Base-by-base conservation (phyloP, 1,284 basidiomycete genomes). In the Sporisorium graminicola region DNA sequence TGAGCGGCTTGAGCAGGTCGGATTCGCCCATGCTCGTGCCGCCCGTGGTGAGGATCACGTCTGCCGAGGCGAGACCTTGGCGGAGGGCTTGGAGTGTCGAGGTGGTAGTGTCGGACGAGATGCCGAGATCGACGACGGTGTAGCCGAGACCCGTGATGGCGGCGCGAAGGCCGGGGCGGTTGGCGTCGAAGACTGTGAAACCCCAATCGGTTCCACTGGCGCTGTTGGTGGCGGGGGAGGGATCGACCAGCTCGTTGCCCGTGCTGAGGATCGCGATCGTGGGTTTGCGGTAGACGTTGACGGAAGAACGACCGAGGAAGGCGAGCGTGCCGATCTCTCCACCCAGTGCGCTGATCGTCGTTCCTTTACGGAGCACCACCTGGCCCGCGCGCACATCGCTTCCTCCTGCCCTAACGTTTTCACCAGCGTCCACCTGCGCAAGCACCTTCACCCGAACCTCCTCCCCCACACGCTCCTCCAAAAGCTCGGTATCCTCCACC, bases 11-110 rank as follows among this genome's bases (percentile, higher is more conserved):
- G 51, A 95, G 86, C 29, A 95, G 88, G 84, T 95, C 94, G 1
- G 90, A 90, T 12, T 94, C 90, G 2, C 94, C 94, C 94, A 95
- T 95, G 6, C 92, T 93, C 2, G 94, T 94, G 3, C 94, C 94
- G 13, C 94, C 94, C 0, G 94, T 95, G 0, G 92, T 92, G 12
- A 95, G 86, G 10, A 95, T 84, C 3, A 95, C 86, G 80, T 95
- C 94, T 0, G 93, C 91, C 22, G 86, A 82, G 29, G 88, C 86
- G 5, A 93, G 86, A 0, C 91, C 93, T 26, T 85, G 86, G 54
- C 86, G 82, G 47, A 95, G 87, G 2, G 89, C 89, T 8, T 86
- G 80, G 14, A 91, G 87, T 69, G 94, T 93, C 2, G 89, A 87
- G 1, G 88, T 86, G 65, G 92, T 86, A 52, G 89, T 88, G 85